Base-by-base conservation (phyloP, 306 rosid species). In the Quercus mongolica region DNA sequence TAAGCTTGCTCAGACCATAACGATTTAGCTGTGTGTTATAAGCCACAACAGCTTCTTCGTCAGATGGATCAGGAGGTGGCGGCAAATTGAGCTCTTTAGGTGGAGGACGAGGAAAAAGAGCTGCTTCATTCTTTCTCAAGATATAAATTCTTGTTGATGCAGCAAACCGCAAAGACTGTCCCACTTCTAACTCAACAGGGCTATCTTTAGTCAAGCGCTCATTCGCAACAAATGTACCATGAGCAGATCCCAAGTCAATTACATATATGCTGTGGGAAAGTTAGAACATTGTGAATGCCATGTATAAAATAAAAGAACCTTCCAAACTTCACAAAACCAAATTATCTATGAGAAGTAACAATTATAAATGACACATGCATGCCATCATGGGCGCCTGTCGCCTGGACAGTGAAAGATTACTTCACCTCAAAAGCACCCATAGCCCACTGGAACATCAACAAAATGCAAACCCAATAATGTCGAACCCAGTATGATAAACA, bases 181-280 rank as follows among this genome's bases (percentile, higher is more conserved):
- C 99, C 28, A 85, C 93, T 87, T 95, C 98, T 81, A 95, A 91
- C 89, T 95, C 98, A 73, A 93, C 91, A 0, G 99, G 98, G 20
- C 90, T 90, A 79, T 95, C 98, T 85, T 95, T 95, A 51, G 94
- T 87, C 81, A 93, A 85, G n/a, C 98, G 89, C 84, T 95, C 99
- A 56, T 95, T 95, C 76, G 99, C 99, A 83, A 93, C 99, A 86
- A 93, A 95, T 80, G 99, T 95, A 65, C 99, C 99, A 82, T 95
- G 99, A 2, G 94, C 98, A 83, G 99, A 95, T 51, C 98, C 99
- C 92, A 95, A 79, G 90, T 95, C 99, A 81, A 93, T 91, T 33
- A 95, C 98, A 81, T 93, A 95, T 65, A 93, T 49, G 83, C 99
- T 95, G 99, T 57, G 81, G 76, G 69, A 81, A 62, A 69, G 73